Base-by-base conservation (phyloP, 2,329 filamentous ascomycete genomes). In the Graphiopsis chlorocephala region DNA sequence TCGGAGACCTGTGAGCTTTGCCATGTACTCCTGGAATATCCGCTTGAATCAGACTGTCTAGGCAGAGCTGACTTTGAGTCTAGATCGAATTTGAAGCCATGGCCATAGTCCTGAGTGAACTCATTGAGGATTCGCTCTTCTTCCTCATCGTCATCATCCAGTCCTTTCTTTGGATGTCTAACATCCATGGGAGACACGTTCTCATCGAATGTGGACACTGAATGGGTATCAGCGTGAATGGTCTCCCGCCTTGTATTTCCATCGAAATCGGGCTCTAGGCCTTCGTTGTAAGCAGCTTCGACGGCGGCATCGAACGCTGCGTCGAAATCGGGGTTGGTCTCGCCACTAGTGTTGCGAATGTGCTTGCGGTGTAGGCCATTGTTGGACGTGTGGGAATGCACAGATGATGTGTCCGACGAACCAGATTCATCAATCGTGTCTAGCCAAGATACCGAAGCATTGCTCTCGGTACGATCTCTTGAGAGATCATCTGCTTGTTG, bases 231-330 rank as follows among this genome's bases (percentile, higher is more conserved):
- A 65, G 69, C 57, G 63, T 61, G 47, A 65, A 62, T 11, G 64
- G 69, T 71, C 35, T 66, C 52, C 11, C 70, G 69, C 17, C 75
- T 77, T 47, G 72, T 72, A 29, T 82, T 78, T 26, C 81, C 79
- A 7, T 83, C 77, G 20, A 83, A 83, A 75, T 85, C 87, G 4
- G 90, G 90, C 73, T 97, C 93, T 68, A 92, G 91, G 0, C 91
- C 91, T 68, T 97, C 93, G 75, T 97, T 90, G 76, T 98, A 99
- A 5, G 94, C 95, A 59, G 94, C 94, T 77, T 98, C 95, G 10
- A 98, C 93, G 15, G 95, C 95, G 26, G 93, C 94, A 78, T 98
- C 94, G 50, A 98, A 83, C 4, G 95, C 95, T 10, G 92, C 93
- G 77, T 97, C 93, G 69, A 98, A 97, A 73, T 97, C 93, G 7